Percentiles rank a stretch among this genome's conserved stretches.
These are phyloP conservation scores for Chenopodium quinoa DNA, from an alignment of 148 eudicot species.

Conservation along the genomic window DNA sequence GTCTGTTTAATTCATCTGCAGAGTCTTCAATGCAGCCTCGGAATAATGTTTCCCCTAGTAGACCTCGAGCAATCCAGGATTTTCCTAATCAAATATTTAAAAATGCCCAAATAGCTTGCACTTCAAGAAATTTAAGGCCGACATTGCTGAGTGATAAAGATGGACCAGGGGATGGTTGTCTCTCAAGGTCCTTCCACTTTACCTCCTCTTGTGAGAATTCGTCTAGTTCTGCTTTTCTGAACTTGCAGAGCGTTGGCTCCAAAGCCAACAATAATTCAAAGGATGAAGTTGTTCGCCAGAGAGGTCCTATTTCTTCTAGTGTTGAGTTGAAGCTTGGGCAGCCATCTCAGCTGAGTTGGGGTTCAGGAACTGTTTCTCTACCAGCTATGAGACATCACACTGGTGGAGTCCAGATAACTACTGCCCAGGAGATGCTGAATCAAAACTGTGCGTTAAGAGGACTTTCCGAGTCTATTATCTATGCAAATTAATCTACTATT, in stretches of 20 bases:
- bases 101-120: conserved; percentile 20
- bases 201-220: conserved; percentile 27
- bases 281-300: conserved; percentile 28
- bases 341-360: conserved; percentile 48
- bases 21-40: conserved; percentile 36
- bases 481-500: not conserved
- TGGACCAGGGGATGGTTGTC: conserved; percentile 30
- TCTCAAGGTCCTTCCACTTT: conserved; percentile 23
- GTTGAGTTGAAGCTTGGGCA: conserved; percentile 69
- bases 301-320: conserved; percentile 40
- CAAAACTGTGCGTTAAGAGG: conserved; percentile 38
- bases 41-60: conserved; percentile 26
- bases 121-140: conserved; percentile 23
- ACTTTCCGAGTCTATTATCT: conserved; percentile 1
- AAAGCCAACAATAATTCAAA: conserved; percentile 26
- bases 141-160: conserved; percentile 25
- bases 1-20: conserved; percentile 35
- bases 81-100: conserved; percentile 22
- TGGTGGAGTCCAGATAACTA: conserved; percentile 27
- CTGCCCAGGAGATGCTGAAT: conserved; percentile 35
- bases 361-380: conserved; percentile 30
- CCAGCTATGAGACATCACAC: conserved; percentile 29
- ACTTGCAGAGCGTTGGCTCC: conserved; percentile 25
- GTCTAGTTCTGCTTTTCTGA: conserved; percentile 25
- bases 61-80: conserved; percentile 22